Evolutionary conservation across 345 rosid species (phyloP).

Genomic region (Passiflora organensis): DNA sequence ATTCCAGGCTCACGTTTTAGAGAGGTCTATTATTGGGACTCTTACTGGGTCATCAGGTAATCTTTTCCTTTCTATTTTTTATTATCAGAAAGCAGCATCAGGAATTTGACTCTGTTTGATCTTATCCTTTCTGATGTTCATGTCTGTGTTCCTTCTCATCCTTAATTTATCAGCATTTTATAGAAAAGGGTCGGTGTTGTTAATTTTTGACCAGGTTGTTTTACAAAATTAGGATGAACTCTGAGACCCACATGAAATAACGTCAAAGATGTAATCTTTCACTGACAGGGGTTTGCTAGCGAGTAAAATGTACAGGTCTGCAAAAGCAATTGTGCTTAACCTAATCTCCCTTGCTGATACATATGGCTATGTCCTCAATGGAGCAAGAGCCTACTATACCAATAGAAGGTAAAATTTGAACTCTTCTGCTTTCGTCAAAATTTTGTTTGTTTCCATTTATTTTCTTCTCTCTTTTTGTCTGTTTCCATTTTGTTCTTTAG

Average conservation of each 20-base stretch:
- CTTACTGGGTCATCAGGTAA: slow-evolving; percentile 87
- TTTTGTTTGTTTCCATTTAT: neutral
- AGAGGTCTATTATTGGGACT: slow-evolving; percentile 97
- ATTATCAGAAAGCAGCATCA: too few relatives aligned
- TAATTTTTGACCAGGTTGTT: too few relatives aligned
- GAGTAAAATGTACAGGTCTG: slow-evolving; percentile 77
- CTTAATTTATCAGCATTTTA: neutral
- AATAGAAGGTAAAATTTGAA: slow-evolving; percentile 64
- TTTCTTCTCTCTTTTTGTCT: neutral
- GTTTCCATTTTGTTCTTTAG: neutral
- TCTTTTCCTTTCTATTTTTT: slow-evolving; percentile 2
- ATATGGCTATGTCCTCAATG: slow-evolving; percentile 76
- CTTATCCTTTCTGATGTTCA: too few relatives aligned
- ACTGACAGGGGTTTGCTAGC: slow-evolving; percentile 72
- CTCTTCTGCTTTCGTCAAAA: neutral
- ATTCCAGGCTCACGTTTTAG: slow-evolving; percentile 84
- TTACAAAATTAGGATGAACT: too few relatives aligned
- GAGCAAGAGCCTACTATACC: slow-evolving; percentile 78
- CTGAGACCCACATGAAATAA: too few relatives aligned
- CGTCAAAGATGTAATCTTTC: neutral
- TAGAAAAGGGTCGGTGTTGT: neutral
- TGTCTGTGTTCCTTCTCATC: neutral
- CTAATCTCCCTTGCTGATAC: slow-evolving; percentile 56
- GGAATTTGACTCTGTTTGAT: too few relatives aligned
- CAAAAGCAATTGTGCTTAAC: slow-evolving; percentile 63